phyloP scores from a whole-genome alignment of 2,329 filamentous ascomycete genomes.

The Scytalidium sp. region DNA sequence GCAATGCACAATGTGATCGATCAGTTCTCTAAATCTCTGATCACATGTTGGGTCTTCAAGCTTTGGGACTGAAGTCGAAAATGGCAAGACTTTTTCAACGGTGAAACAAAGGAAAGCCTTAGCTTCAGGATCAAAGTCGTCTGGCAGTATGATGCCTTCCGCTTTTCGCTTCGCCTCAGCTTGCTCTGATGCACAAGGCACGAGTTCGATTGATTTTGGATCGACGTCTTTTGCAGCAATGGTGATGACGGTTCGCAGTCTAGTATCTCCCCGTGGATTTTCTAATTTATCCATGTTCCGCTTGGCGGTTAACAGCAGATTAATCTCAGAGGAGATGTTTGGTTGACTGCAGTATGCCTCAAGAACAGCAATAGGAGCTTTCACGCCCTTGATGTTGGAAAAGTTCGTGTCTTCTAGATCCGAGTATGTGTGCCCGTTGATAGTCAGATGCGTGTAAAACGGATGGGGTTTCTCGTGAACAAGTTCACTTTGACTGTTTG shows the following conservation, averaged over 20 bases:
- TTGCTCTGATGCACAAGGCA: no score
- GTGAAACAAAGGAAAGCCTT: no score
- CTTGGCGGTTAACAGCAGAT: background rate
- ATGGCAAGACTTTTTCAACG: no score
- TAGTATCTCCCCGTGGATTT: slow-evolving; percentile 8
- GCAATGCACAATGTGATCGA: no score
- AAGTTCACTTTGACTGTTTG: no score
- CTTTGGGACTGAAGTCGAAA: no score
- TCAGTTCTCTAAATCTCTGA: no score
- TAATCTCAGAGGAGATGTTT: background rate
- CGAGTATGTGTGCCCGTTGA: background rate
- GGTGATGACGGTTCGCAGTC: slow-evolving; percentile 11
- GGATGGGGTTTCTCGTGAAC: background rate
- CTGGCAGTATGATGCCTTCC: no score
- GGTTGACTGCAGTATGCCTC: background rate
- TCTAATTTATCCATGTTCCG: background rate
- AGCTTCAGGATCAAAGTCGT: no score
- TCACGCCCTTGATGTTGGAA: background rate
- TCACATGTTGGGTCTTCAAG: no score
- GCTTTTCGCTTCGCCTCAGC: no score
- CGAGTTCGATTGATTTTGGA: no score
- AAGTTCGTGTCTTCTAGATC: background rate
- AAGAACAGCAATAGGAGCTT: background rate
- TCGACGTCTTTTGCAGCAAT: background rate
- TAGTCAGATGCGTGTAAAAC: background rate